Evolutionary conservation across 768 basidiomycete species (phyloP).

Genomic region (Daedalea quercina): DNA sequence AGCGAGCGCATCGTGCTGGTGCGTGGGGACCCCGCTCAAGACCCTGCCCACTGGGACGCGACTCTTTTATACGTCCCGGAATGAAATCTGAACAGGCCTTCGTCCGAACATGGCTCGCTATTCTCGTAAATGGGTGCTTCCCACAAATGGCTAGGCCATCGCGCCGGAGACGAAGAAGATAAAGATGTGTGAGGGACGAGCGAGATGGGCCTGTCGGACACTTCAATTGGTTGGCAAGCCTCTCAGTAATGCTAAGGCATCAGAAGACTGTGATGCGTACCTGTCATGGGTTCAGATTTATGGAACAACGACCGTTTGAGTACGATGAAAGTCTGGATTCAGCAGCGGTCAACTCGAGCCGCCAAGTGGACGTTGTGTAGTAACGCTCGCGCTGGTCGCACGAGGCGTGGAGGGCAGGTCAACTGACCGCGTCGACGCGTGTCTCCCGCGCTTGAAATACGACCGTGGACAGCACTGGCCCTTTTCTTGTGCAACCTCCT

Average conservation of each 20-base stretch:
- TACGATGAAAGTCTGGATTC: neutral
- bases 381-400: neutral
- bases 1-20: slow-evolving; percentile 1
- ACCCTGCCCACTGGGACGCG: neutral
- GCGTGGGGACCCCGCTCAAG: neutral
- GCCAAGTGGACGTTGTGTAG: too few relatives aligned
- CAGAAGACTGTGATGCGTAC: neutral
- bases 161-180: neutral
- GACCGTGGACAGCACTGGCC: neutral
- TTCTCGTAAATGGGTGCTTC: neutral
- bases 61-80: neutral
- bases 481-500: neutral
- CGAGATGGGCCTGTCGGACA: too few relatives aligned
- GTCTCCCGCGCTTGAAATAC: neutral
- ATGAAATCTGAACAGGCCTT: neutral
- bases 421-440: slow-evolving; percentile 2
- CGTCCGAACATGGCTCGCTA: neutral
- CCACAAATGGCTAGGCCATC: neutral
- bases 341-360: too few relatives aligned
- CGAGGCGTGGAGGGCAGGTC: neutral
- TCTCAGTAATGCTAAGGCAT: too few relatives aligned
- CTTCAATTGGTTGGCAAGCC: too few relatives aligned
- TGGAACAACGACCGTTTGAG: neutral
- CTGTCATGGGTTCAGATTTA: neutral
- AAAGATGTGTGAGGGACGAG: too few relatives aligned